These are phyloP conservation scores for Leccinellum luteum DNA, from an alignment of 768 basidiomycete genomes.

Conservation along the genomic window DNA sequence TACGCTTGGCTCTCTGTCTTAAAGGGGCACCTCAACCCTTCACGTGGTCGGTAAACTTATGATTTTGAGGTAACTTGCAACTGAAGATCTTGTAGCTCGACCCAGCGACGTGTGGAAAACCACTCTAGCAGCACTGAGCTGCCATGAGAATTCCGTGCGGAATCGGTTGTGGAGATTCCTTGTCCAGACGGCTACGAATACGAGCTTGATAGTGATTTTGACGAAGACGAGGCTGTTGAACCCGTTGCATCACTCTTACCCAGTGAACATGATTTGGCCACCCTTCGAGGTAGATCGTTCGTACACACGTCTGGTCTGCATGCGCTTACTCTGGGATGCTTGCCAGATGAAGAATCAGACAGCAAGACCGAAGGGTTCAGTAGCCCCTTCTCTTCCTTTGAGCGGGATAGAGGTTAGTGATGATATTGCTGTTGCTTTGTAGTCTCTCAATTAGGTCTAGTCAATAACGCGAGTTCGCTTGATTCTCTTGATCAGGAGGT, in stretches of 20 bases:
- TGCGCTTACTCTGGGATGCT: background rate
- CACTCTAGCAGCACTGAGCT: background rate
- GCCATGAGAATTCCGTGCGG: background rate
- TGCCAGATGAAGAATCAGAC: slow-evolving; percentile 9
- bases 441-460: slow-evolving; percentile 10
- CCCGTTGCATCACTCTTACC: background rate
- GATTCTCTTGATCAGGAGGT: background rate
- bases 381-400: slow-evolving; percentile 11
- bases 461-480: background rate
- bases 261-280: background rate
- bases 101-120: slow-evolving; percentile 7
- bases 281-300: slow-evolving; percentile 1
- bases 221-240: slow-evolving; percentile 14
- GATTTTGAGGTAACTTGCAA: background rate
- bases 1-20: slow-evolving; percentile 18
- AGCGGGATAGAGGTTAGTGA: slow-evolving; percentile 9
- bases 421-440: background rate
- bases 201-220: slow-evolving; percentile 24
- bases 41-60: slow-evolving; percentile 5
- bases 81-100: slow-evolving; percentile 10
- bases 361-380: background rate
- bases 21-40: slow-evolving; percentile 2
- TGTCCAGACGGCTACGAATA: slow-evolving; percentile 15
- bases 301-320: background rate
- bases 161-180: slow-evolving; percentile 1